Conservation (phyloP, 176 grass and related monocot genomes). For the Tillandsia leiboldiana region DNA sequence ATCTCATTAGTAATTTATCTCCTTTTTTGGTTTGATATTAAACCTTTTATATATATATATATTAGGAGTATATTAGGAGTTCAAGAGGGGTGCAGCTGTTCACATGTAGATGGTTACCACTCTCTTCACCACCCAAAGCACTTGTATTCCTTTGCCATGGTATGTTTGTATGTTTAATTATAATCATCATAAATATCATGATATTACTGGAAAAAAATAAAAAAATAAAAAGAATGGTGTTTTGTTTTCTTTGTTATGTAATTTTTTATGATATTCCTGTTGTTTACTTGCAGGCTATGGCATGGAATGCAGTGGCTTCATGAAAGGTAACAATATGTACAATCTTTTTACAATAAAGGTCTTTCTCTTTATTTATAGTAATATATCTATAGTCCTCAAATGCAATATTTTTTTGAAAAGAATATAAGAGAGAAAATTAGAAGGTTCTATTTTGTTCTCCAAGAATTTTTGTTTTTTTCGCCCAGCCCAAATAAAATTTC, state of each 20-base stretch:
- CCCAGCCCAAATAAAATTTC: too few species aligned
- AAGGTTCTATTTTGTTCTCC: too few species aligned
- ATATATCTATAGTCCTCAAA: too few species aligned
- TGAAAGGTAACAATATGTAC: slow-evolving; percentile 47
- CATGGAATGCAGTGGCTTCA: slow-evolving; percentile 85
- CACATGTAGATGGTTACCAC: slow-evolving; percentile 80
- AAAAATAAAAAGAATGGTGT: background rate
- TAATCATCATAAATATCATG: background rate
- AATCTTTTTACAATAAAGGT: background rate
- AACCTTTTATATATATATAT: too few species aligned
- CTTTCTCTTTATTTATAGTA: too few species aligned
- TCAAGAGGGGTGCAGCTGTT: slow-evolving; percentile 66
- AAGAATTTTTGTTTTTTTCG: too few species aligned
- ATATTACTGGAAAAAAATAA: slow-evolving; percentile 2
- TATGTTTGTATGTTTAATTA: slow-evolving; percentile 2
- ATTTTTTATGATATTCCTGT: background rate
- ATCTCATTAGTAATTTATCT: background rate
- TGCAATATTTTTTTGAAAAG: too few species aligned
- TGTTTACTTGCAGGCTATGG: slow-evolving; percentile 57
- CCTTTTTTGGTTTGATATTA: too few species aligned
- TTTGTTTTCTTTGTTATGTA: background rate
- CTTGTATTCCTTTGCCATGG: slow-evolving; percentile 97
- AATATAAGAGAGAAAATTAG: too few species aligned
- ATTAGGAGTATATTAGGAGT: slow-evolving; percentile 68
- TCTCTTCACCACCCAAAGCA: slow-evolving; percentile 52